Evolutionary conservation across 116 monocot species (phyloP), one percentile per base, ranked within the genome.

Genomic region (Trichopus zeylanicus): DNA sequence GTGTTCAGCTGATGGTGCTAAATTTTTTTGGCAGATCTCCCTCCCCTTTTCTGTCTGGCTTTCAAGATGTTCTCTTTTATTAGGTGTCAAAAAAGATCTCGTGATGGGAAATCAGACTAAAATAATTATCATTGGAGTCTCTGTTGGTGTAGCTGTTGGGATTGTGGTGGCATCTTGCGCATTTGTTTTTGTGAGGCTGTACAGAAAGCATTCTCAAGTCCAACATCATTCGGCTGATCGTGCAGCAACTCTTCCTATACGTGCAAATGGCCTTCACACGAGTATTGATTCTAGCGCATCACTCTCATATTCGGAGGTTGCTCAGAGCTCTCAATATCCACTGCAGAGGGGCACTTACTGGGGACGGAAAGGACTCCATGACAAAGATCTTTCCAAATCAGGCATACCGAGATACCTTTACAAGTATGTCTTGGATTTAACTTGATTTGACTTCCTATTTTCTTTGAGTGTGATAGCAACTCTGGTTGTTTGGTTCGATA

Each of bases 361-460:
- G 88, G 76, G 62, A 29, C 56, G 63, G 29, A 23, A 56, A 55
- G 71, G 68, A 39, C 64, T 73, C 29, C 70, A 68, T 37, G 68
- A 62, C n/a, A 77, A 70, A 38, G 72, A 75, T 54, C 26, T 66
- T 48, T 86, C 83, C 55, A 27, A 62, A 28, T 86, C 86, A 19
- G 86, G 83, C 28, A 86, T 89, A 55, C 89, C 86, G 16, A 82
- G 71, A 83, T 89, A 81, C 60, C 56, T 46, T 16, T 89, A 94
- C 74, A 94, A 81, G 94, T 94, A 94, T 61, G 75, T 55, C 16
- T 57, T 35, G 16, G 3, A 16, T 37, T 46, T 29, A 33, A 23
- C 46, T 32, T n/a, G 31, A 2, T 24, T 47, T 54, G 23, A 9
- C 13, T 69, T 19, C 4, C 10, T 57, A 57, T 53, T 60, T 49